Conservation (phyloP, 2,329 filamentous ascomycete species). For the Cladosporium austrohemisphaericum region DNA sequence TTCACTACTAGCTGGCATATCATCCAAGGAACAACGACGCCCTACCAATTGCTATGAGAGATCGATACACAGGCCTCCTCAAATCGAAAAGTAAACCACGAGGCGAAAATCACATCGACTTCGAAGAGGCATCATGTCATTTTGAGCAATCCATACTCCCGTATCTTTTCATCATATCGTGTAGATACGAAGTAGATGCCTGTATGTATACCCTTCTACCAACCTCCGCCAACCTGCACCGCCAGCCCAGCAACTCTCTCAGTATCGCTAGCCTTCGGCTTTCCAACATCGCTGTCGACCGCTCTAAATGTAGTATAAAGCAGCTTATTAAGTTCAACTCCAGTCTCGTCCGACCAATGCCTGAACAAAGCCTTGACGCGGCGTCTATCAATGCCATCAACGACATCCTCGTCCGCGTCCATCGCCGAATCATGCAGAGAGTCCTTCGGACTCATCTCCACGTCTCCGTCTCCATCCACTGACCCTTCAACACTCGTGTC, state of each 20-base stretch:
- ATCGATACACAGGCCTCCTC: no score
- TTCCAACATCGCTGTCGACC: conserved; percentile 93
- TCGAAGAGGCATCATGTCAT: no score
- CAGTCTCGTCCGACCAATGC: conserved; percentile 72
- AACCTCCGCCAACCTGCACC: conserved; percentile 86
- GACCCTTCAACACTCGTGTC: conserved; percentile 14
- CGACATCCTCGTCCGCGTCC: conserved; percentile 21
- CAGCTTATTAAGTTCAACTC: conserved; percentile 67
- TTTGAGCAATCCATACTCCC: no score
- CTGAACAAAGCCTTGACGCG: conserved; percentile 65
- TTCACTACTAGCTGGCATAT: no score
- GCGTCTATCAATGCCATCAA: conserved; percentile 56
- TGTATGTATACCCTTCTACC: conserved; percentile 51
- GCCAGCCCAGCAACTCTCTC: conserved; percentile 85
- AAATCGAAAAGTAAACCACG: no score
- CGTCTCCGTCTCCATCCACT: conserved; percentile 17
- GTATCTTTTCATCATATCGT: no score
- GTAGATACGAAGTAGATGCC: no score
- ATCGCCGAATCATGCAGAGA: background rate
- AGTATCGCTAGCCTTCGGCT: conserved; percentile 65
- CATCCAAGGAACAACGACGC: no score
- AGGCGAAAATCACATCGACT: no score
- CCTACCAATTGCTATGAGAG: no score
- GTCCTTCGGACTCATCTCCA: conserved; percentile 12
- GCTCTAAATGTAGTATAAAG: conserved; percentile 84